Evolutionary conservation across 1,284 basidiomycete species (phyloP), one percentile per base, ranked within the genome.

Genomic region (Boletus smithii): DNA sequence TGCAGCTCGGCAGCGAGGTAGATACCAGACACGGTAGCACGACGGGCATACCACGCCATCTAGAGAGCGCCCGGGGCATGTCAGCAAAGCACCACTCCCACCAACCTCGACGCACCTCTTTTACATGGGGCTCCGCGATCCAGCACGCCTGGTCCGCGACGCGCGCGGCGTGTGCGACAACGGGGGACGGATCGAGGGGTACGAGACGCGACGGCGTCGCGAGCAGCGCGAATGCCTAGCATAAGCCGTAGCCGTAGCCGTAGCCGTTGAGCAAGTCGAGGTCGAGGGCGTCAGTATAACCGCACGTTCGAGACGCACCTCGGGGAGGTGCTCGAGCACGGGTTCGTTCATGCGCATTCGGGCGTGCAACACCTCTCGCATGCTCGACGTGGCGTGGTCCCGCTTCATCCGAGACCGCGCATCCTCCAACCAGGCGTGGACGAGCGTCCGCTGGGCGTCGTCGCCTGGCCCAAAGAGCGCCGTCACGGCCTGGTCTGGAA

Each of bases 1-100:
- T 89, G 87, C 9, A 90, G 68, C 65, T 90, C 87, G 55, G 85
- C 78, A 24, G 82, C 80, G 8, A 76, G 72, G 55, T 90, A 90
- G 14, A 85, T 70, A 1, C 76, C 72, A 8, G 82, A 79, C 17
- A 89, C 57, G 1, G 81, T 75, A 0, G 75, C 77, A 27, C 88
- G 71, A 31, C 72, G 76, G 6, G 79, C 69, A 62, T 88, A 87
- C 87, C 86, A 89, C 8, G 74, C 68, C 48, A 79, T 67, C 85
- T 88, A 27, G 26, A 41, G 36, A 20, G 20, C 20, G 20, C 20
- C 20, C 4, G n/a, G n/a, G n/a, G n/a, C n/a, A 43, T 23, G 45
- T 49, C 23, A 48, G 50, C 50, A 24, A 20, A 41, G 29, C 5
- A 37, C 22, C 14, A 33, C 35, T 7, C 36, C 4, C 37, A 6